Evolutionary conservation across 768 basidiomycete genomes (phyloP).

Genomic region (Hirschioporus abietinus): DNA sequence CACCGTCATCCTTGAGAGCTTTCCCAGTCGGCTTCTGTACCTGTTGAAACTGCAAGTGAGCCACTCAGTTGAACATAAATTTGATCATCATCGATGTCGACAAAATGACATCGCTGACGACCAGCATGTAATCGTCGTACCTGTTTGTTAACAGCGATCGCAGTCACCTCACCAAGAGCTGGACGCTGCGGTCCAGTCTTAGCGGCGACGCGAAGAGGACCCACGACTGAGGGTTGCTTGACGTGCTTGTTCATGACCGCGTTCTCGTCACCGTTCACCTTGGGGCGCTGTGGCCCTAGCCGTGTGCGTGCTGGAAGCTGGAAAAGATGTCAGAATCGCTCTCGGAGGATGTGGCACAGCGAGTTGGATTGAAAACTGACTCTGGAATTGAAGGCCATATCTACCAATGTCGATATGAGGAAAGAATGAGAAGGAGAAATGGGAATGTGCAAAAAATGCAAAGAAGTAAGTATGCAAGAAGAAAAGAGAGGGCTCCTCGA

Average conservation of each 20-base stretch:
- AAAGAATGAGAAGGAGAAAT: constrained; percentile 1
- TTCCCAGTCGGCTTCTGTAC: constrained; percentile 51
- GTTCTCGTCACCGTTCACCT: constrained; percentile 72
- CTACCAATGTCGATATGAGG: not conserved
- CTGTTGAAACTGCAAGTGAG: constrained; percentile 20
- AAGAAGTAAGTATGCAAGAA: constrained; percentile 4
- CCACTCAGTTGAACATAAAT: constrained; percentile 46
- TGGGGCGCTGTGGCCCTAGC: constrained; percentile 53
- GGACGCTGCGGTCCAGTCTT: constrained; percentile 63
- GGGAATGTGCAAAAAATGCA: constrained; percentile 1
- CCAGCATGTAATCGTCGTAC: constrained; percentile 27
- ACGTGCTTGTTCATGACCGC: constrained; percentile 55
- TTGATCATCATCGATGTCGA: constrained; percentile 16
- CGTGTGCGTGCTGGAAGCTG: constrained; percentile 67
- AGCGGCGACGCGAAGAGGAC: constrained; percentile 45
- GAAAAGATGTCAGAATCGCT: not conserved
- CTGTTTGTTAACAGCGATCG: constrained; percentile 71
- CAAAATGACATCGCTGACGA: constrained; percentile 10
- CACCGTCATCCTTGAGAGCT: constrained; percentile 43
- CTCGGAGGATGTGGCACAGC: not conserved
- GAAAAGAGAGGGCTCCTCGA: not conserved
- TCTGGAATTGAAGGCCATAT: constrained; percentile 2
- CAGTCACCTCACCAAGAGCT: constrained; percentile 78
- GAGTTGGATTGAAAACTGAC: not conserved
- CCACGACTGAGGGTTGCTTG: constrained; percentile 53